Base-by-base conservation (phyloP, 208 protist species). In the Acanthamoeba castellanii region DNA sequence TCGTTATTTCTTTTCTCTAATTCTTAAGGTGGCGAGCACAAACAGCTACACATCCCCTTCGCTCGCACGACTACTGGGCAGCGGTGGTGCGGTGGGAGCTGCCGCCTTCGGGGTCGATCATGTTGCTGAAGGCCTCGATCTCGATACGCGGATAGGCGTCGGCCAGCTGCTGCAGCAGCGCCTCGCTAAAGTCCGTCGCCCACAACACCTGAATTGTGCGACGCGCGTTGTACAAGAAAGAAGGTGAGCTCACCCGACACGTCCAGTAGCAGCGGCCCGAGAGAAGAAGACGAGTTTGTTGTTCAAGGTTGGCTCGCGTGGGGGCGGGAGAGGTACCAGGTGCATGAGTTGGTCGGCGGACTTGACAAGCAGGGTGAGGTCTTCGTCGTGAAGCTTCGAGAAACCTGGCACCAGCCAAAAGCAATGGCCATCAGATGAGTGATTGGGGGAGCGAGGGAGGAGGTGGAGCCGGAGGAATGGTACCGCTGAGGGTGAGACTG, bases 131-230 rank as follows among this genome's bases (percentile, higher is more conserved):
- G 34, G 70, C n/a, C 25, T 78, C 70, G 70, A 78, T 78, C 70
- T 78, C 70, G n/a, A 78, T 11, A 20, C 34, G 70, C 34, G 70
- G 34, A 27, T 78, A 78, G n/a, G 70, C 34, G 70, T 78, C 70
- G 30, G 30, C 30, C 11, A 78, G 30, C 70, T 78, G 70, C 70
- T 78, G 18, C 13, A 78, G 70, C n/a, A 78, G 32, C n/a, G 18
- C 70, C 70, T 78, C 70, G 30, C 70, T 78, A 78, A 78, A 78
- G 70, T 78, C 70, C 30, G 70, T 78, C 34, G 70, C 70, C 70
- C 70, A 78, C 32, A 78, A 20, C 13, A 74, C 66, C 66, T 74
- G 66, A 7, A n/a, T 11, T 11, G 7, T 27, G 7, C 27, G 13
- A 34, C 66, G 66, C 52, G 52, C 16, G 27, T 27, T 5, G 11